Conservation (phyloP, 768 basidiomycete genomes). For the Mycena albidolilacea region DNA sequence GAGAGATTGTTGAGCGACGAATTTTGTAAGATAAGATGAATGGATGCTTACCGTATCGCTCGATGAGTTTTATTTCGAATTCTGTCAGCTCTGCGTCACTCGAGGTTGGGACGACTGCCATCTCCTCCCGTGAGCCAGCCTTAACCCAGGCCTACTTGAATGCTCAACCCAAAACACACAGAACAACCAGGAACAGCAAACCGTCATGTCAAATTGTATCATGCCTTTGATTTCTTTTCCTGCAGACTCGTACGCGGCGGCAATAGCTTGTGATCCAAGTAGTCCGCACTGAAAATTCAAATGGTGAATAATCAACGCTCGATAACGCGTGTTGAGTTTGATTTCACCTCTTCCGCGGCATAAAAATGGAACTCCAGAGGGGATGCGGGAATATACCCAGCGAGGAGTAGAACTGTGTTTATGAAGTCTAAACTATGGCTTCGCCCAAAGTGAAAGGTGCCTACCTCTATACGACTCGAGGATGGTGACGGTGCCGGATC, state of each 20-base stretch:
- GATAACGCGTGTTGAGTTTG: slow-evolving; percentile 49
- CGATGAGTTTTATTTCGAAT: slow-evolving; percentile 31
- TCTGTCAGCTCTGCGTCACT: slow-evolving; percentile 29
- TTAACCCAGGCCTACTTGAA: slow-evolving; percentile 29
- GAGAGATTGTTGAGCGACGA: not conserved
- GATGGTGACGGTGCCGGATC: slow-evolving; percentile 64
- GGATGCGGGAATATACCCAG: slow-evolving; percentile 48
- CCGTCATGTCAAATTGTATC: slow-evolving; percentile 51
- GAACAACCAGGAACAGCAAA: slow-evolving; percentile 9
- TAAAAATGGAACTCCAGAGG: slow-evolving; percentile 54
- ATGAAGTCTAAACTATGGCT: not conserved
- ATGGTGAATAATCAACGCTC: not conserved
- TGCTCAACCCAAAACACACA: not conserved
- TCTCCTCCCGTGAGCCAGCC: slow-evolving; percentile 32
- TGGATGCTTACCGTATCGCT: slow-evolving; percentile 27
- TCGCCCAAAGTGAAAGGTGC: slow-evolving; percentile 42
- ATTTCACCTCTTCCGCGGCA: slow-evolving; percentile 54
- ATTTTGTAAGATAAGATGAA: not conserved
- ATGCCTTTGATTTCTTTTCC: slow-evolving; percentile 56
- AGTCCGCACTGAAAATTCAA: slow-evolving; percentile 37
- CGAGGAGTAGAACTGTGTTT: slow-evolving; percentile 27
- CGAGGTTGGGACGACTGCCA: slow-evolving; percentile 25
- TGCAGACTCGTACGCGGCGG: slow-evolving; percentile 53
- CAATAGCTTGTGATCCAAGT: slow-evolving; percentile 56
- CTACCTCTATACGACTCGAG: slow-evolving; percentile 62